A percentile compares a stretch with the other conserved stretches of the same genome.
phyloP scores from a whole-genome alignment of 1,284 basidiomycete genomes.

The Neotropicomus parvogracilis region DNA sequence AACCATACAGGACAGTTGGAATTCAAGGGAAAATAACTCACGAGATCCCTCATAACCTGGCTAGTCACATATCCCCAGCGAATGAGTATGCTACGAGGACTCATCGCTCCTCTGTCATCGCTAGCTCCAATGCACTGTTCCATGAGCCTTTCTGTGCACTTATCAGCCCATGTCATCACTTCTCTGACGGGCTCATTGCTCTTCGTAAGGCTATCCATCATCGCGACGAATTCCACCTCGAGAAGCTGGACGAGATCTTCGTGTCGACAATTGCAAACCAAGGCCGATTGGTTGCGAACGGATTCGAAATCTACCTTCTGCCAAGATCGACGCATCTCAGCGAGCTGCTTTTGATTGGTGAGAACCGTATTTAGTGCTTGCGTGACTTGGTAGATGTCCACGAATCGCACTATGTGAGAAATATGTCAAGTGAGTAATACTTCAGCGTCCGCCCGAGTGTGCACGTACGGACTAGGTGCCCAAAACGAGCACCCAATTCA shows the following conservation, averaged over 20 bases:
- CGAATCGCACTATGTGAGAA: constrained; percentile 64
- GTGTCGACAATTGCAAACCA: constrained; percentile 87
- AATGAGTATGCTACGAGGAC: constrained; percentile 79
- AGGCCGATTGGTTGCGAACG: constrained; percentile 83
- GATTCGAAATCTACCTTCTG: constrained; percentile 84
- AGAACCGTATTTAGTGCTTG: constrained; percentile 82
- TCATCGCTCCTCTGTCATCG: constrained; percentile 78
- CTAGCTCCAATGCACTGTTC: constrained; percentile 53
- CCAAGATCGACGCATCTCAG: constrained; percentile 84
- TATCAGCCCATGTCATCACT: constrained; percentile 86
- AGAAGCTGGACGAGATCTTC: constrained; percentile 81
- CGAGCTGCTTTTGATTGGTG: constrained; percentile 78
- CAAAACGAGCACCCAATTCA: constrained; percentile 82
- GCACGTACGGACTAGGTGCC: constrained; percentile 78
- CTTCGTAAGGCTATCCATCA: constrained; percentile 69
- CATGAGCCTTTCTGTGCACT: constrained; percentile 80
- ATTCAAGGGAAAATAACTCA: constrained; percentile 38
- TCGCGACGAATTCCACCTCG: constrained; percentile 77
- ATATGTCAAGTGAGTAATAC: constrained; percentile 13
- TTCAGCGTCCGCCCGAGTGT: background rate
- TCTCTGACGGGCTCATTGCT: constrained; percentile 79
- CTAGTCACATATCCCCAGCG: constrained; percentile 90
- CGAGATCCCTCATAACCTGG: constrained; percentile 84
- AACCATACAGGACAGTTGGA: background rate
- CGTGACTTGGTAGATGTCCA: constrained; percentile 86